phyloP scores from a whole-genome alignment of 2,329 filamentous ascomycete species.

The Plectosphaerella sp. region DNA sequence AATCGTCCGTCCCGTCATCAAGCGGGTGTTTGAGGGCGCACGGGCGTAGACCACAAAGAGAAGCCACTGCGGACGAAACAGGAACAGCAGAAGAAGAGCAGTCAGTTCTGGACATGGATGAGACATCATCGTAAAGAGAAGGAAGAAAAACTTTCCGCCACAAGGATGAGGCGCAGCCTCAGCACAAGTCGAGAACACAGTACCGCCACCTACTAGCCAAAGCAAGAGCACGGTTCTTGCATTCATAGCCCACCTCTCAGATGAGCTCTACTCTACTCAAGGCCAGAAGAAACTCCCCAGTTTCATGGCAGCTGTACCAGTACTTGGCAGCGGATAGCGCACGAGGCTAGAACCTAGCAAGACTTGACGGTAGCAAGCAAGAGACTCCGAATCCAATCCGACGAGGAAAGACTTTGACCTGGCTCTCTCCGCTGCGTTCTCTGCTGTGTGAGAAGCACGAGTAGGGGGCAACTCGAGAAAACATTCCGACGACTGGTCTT shows the following conservation, averaged over 20 bases:
- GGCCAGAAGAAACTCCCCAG: constrained; percentile 28
- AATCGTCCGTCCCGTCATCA: too few relatives aligned
- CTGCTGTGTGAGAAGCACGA: constrained; percentile 23
- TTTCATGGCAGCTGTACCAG: constrained; percentile 48
- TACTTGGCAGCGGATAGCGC: constrained; percentile 54
- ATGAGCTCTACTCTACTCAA: constrained; percentile 34
- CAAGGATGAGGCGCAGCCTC: constrained; percentile 11
- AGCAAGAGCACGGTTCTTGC: constrained; percentile 18
- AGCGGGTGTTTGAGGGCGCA: too few relatives aligned
- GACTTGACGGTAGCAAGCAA: constrained; percentile 76
- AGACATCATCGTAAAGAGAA: constrained; percentile 11
- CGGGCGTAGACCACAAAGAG: neutral
- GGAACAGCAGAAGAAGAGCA: constrained; percentile 4
- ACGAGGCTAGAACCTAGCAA: constrained; percentile 62
- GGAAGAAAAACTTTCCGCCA: neutral
- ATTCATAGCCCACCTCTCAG: constrained; percentile 41
- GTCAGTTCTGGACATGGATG: constrained; percentile 2
- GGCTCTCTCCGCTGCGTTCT: constrained; percentile 36
- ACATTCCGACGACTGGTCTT: too few relatives aligned
- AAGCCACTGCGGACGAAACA: neutral
- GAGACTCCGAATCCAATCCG: constrained; percentile 43
- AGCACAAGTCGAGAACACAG: constrained; percentile 9
- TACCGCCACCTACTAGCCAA: constrained; percentile 11
- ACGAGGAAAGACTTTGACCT: constrained; percentile 33
- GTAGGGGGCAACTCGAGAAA: constrained; percentile 11